Evolutionary conservation across 2,329 filamentous ascomycete species (phyloP).

Genomic region (Sarocladium brachiariae): DNA sequence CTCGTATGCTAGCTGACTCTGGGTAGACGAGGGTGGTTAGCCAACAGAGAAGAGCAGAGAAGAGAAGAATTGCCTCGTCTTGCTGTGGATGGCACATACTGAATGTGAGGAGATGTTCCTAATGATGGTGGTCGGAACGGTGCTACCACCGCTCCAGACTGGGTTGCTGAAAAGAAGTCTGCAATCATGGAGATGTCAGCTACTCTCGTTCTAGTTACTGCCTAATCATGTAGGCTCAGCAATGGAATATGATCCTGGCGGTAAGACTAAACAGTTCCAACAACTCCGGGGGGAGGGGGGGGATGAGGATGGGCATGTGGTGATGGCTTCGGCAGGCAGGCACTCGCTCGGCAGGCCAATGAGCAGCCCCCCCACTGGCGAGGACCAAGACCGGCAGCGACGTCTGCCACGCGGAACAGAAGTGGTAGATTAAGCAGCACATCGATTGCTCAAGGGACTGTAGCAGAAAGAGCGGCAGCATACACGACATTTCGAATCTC

Average conservation of each 20-base stretch:
- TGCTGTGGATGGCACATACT: conserved; percentile 30
- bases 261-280: no score
- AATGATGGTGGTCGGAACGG: conserved; percentile 46
- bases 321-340: no score
- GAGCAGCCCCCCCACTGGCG: no score
- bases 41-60: conserved; percentile 1
- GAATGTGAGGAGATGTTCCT: conserved; percentile 50
- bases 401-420: not conserved
- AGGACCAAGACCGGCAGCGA: conserved; percentile 8
- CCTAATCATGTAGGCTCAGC: no score
- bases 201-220: not conserved
- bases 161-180: conserved; percentile 57
- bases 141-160: conserved; percentile 42
- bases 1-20: conserved; percentile 45
- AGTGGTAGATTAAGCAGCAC: not conserved
- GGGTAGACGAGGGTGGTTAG: conserved; percentile 15
- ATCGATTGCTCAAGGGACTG: not conserved
- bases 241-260: no score
- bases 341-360: no score
- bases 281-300: no score
- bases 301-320: no score
- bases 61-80: conserved; percentile 4
- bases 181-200: conserved; percentile 1
- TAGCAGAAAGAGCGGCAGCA: conserved; percentile 18
- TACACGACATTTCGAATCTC: conserved; percentile 46